Evolutionary conservation across 1,284 basidiomycete genomes (phyloP).

Genomic region (Papiliotrema fonsecae): DNA sequence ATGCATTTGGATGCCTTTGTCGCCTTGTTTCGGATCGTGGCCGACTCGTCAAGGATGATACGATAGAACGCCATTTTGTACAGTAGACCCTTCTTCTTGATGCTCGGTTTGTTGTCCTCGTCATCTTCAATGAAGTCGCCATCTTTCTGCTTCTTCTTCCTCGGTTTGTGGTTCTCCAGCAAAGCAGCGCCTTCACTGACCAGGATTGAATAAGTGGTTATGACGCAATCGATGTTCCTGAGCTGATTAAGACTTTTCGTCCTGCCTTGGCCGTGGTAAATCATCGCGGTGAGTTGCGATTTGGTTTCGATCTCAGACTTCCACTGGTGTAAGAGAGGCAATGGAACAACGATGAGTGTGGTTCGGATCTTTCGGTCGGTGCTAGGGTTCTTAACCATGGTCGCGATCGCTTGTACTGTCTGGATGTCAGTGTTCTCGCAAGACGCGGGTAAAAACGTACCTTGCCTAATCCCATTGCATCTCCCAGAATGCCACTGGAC

Average conservation of each 20-base stretch:
- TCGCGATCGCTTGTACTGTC: conserved; percentile 48
- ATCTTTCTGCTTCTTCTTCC: conserved; percentile 13
- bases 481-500: conserved; percentile 44
- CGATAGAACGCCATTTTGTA: conserved; percentile 43
- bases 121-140: conserved; percentile 4
- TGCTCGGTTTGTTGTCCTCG: conserved; percentile 8
- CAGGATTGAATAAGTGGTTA: conserved; percentile 43
- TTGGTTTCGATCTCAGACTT: conserved; percentile 47
- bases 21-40: conserved; percentile 38
- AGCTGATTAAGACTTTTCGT: conserved; percentile 24
- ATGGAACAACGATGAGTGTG: conserved; percentile 48
- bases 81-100: conserved; percentile 29
- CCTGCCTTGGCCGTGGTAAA: conserved; percentile 44
- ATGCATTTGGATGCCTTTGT: conserved; percentile 34
- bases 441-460: too few species aligned
- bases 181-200: conserved; percentile 15
- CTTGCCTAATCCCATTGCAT: conserved; percentile 29
- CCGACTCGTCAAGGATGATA: conserved; percentile 49
- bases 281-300: conserved; percentile 33
- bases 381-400: conserved; percentile 39
- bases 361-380: conserved; percentile 35
- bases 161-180: conserved; percentile 21
- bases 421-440: too few species aligned
- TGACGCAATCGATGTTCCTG: conserved; percentile 42
- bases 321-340: conserved; percentile 48